Evolutionary conservation across 208 protist genomes (phyloP).

Genomic region (Balamuthia mandrillaris): DNA sequence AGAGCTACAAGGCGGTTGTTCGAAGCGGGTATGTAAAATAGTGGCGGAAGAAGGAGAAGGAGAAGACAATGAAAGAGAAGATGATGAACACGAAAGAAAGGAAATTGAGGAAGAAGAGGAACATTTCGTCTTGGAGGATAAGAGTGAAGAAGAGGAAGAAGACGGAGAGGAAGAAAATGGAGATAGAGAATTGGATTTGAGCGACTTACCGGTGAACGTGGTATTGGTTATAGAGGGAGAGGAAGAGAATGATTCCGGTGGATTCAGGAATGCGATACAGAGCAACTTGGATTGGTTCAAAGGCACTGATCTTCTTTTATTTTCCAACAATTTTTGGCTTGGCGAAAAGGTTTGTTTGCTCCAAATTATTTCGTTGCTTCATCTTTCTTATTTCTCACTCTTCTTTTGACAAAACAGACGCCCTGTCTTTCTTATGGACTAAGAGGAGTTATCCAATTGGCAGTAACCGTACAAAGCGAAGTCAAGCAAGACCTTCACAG

Average conservation of each 20-base stretch:
- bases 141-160: no score
- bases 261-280: constrained; percentile 1
- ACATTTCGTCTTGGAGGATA: no score
- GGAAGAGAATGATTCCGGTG: constrained; percentile 23
- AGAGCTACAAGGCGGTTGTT: no score
- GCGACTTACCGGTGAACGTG: constrained; percentile 27
- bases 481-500: constrained; percentile 22
- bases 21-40: no score
- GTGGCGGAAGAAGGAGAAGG: no score
- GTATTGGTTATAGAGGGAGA: constrained; percentile 37
- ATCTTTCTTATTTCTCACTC: neutral
- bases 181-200: no score
- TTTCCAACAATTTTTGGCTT: constrained; percentile 36
- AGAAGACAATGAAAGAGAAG: no score
- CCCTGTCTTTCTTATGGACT: constrained; percentile 36
- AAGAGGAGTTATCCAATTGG: constrained; percentile 1
- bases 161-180: no score
- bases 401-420: neutral
- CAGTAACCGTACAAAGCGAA: neutral
- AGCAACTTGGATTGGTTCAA: neutral
- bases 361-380: no score
- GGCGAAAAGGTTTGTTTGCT: constrained; percentile 5
- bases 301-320: neutral
- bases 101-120: no score
- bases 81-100: no score